These are phyloP conservation scores for Phytophthora kernoviae DNA, from an alignment of 352 stramenopile species.

Conservation along the genomic window DNA sequence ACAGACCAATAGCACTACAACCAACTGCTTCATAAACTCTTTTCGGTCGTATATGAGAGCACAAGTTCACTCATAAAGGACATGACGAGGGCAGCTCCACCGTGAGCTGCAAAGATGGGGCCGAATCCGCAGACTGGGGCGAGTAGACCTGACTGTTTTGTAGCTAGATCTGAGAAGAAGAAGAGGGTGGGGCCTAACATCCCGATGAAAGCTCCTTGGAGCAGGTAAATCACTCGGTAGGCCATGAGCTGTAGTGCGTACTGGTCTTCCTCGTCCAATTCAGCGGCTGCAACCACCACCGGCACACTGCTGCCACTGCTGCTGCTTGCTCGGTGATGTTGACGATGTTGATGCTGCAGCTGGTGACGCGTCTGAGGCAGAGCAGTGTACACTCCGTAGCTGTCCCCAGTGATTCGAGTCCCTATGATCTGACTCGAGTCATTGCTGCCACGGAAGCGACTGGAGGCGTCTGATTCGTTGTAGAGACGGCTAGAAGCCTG, in stretches of 20 bases:
- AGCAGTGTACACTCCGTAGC: constrained; percentile 27
- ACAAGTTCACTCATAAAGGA: constrained; percentile 83
- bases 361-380: constrained; percentile 26
- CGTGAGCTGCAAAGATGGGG: constrained; percentile 75
- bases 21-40: constrained; percentile 76
- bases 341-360: constrained; percentile 31
- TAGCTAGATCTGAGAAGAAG: constrained; percentile 65
- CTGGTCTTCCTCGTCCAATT: constrained; percentile 45
- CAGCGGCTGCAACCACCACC: constrained; percentile 14
- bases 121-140: constrained; percentile 71
- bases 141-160: constrained; percentile 37
- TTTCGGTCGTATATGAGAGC: constrained; percentile 69
- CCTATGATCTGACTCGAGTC: constrained; percentile 7
- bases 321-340: constrained; percentile 32
- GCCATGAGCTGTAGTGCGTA: constrained; percentile 68
- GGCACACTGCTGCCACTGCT: constrained; percentile 33
- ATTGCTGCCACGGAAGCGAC: constrained; percentile 17
- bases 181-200: constrained; percentile 65
- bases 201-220: constrained; percentile 71
- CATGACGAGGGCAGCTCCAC: constrained; percentile 72
- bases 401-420: constrained; percentile 15
- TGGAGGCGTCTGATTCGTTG: constrained; percentile 21
- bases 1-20: constrained; percentile 57
- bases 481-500: constrained; percentile 24
- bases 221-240: constrained; percentile 71